Base-by-base conservation (phyloP, 768 basidiomycete genomes). In the Serendipita sp. region DNA sequence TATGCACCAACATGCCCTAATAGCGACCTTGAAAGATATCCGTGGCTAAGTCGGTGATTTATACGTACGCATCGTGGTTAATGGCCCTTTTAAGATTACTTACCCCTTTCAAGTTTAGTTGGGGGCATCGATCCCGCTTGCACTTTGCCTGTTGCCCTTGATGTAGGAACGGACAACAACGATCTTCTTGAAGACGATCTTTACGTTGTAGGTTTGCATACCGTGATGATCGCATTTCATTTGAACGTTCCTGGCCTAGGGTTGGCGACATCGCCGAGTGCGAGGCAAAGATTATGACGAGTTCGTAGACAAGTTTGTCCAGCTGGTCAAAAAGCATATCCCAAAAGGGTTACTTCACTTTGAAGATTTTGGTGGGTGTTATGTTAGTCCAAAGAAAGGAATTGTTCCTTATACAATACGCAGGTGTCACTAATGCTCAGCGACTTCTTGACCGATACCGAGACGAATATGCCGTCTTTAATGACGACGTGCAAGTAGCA, bases 221-320 rank as follows among this genome's bases (percentile, higher is more conserved):
- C 3, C 48, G 22, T 31, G 3, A 33, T 11, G 26, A 38, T 38
- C 14, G 5, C 14, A 38, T 38, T 38, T 5, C 38, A 38, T 38
- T 38, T 14, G 14, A 7, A 38, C 14, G 38, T 38, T 38, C 5
- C 38, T 38, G 38, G 60, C 44, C n/a, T 66, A 91, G 84, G 90
- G 90, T 3, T 89, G 88, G 82, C 78, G 76, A 16, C 76, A 88
- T 62, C 72, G 77, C 41, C 85, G 91, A 7, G 71, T 92, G 28
- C 76, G 82, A 41, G 90, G 90, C 9, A 74, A 83, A 56, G 77
- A 79, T 17, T 94, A 94, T 66, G 85, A 91, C 69, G 70, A 75
- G 45, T 92, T 93, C 67, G 76, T 90, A 2, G 86, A 90, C 75
- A 82, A 81, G 81, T 88, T 92, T 67, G 82, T 90, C 2, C 83